Percentiles rank a stretch among this genome's conserved stretches.
These are phyloP conservation scores for Aspergillus uvarum DNA, from an alignment of 2,329 filamentous ascomycete genomes.

Conservation along the genomic window DNA sequence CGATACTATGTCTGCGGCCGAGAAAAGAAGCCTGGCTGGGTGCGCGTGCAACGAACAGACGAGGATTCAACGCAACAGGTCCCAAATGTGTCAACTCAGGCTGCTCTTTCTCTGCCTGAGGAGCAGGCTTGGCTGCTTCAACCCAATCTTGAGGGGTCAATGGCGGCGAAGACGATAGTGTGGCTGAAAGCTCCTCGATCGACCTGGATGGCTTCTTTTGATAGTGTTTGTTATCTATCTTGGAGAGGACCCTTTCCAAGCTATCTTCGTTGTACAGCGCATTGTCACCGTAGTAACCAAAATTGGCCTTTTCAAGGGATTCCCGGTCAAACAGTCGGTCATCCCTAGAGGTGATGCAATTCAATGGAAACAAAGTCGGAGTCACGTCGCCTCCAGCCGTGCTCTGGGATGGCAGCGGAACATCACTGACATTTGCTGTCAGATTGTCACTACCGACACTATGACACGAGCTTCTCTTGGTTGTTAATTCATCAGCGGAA, in stretches of 20 bases:
- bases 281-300: conserved; percentile 23
- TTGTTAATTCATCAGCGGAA: conserved; percentile 37
- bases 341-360: conserved; percentile 28
- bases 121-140: conserved; percentile 37
- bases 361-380: conserved; percentile 35
- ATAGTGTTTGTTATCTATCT: conserved; percentile 25
- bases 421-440: conserved; percentile 35
- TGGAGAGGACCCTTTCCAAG: conserved; percentile 22
- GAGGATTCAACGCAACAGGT: conserved; percentile 11
- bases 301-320: conserved; percentile 23
- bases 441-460: conserved; percentile 32
- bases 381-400: conserved; percentile 23
- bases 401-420: conserved; percentile 25
- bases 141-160: conserved; percentile 46
- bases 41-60: conserved; percentile 17
- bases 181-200: conserved; percentile 14
- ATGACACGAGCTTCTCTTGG: conserved; percentile 31
- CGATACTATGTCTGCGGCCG: conserved; percentile 28
- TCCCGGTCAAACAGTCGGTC: conserved; percentile 27
- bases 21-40: conserved; percentile 29
- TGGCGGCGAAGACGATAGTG: conserved; percentile 28
- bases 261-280: conserved; percentile 23
- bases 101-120: conserved; percentile 20
- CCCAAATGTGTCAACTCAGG: conserved; percentile 11
- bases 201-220: conserved; percentile 14